Base-by-base conservation (phyloP, 768 basidiomycete genomes). In the Boletales sp. region DNA sequence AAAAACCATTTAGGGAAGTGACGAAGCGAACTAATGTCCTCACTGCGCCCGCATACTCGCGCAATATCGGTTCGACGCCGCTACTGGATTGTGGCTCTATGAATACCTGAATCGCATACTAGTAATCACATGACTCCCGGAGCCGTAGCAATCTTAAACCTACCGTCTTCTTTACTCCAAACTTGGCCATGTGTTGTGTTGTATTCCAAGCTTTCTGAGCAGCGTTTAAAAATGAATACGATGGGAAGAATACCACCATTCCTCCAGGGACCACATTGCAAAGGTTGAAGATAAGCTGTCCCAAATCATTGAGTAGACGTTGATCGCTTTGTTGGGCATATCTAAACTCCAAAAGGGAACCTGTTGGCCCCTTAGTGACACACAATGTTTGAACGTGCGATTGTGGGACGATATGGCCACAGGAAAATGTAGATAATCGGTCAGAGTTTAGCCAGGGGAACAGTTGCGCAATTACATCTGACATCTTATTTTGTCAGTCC, bases 191-290 rank as follows among this genome's bases (percentile, higher is more conserved):
- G 10, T 84, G 61, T 1, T 86, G 84, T 40, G 69, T 80, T 41
- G 73, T 74, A 7, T 69, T 64, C 94, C 95, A 98, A 7, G 73
- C 61, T 5, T 70, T 71, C 57, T 82, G 87, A 4, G 87, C 81
- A 35, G 72, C 68, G 50, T 86, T 80, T 34, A 97, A 71, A 57
- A 91, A 94, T 27, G 75, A 79, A 65, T 98, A 98, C 0, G 93
- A 95, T 0, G 95, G 94, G 36, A 97, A 82, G 65, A 99, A 99
- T 8, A 97, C 86, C 17, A 98, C 88, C 70, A 97, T 80, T 0
- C 95, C 95, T 17, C 83, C 84, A 0, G 94, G 89, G 5, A 94
- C 78, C 15, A 95, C 65, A 31, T 77, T 83, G 18, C 81, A 74
- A 42, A 93, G 80, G 60, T 95, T 97, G n/a, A 83, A 62, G 40